A percentile compares a stretch with the other conserved stretches of the same genome.
Conservation (phyloP, 169 alveolate genomes). For the Perkinsus marinus region DNA sequence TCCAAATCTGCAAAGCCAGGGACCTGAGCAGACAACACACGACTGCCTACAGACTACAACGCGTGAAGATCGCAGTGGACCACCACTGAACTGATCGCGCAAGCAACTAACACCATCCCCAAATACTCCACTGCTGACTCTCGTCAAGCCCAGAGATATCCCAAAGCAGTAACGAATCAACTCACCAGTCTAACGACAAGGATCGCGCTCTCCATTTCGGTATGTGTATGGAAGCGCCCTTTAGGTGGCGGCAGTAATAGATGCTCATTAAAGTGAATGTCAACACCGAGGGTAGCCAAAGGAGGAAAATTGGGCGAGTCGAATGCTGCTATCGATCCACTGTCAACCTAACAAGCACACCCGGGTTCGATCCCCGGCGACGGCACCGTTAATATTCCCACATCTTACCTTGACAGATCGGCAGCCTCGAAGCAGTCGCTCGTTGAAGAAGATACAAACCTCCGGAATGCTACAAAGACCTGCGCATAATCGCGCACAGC, state of each 20-base stretch:
- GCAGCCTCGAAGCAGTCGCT: conserved; percentile 55
- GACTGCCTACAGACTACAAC: too few relatives aligned
- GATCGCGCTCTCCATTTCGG: not conserved
- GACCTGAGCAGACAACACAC: not conserved
- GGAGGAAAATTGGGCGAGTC: conserved; percentile 55
- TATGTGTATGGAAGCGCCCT: not conserved
- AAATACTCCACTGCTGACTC: too few relatives aligned
- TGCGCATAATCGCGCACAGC: not conserved
- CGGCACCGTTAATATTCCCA: not conserved
- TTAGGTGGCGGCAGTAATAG: conserved; percentile 12
- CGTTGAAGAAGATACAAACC: conserved; percentile 53
- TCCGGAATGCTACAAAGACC: conserved; percentile 44
- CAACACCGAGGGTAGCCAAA: conserved; percentile 44
- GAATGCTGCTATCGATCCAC: conserved; percentile 55
- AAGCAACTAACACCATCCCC: too few relatives aligned
- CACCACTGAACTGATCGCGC: too few relatives aligned
- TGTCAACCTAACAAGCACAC: conserved; percentile 38
- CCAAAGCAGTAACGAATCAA: not conserved
- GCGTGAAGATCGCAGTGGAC: too few relatives aligned
- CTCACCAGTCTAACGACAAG: not conserved
- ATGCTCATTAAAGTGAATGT: conserved; percentile 29
- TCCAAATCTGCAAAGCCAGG: not conserved
- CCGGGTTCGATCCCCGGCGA: not conserved
- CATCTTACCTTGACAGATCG: conserved; percentile 5
- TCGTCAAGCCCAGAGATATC: too few relatives aligned